Evolutionary conservation across 139 green algal species (phyloP).

Genomic region (Chlorella vulgaris): DNA sequence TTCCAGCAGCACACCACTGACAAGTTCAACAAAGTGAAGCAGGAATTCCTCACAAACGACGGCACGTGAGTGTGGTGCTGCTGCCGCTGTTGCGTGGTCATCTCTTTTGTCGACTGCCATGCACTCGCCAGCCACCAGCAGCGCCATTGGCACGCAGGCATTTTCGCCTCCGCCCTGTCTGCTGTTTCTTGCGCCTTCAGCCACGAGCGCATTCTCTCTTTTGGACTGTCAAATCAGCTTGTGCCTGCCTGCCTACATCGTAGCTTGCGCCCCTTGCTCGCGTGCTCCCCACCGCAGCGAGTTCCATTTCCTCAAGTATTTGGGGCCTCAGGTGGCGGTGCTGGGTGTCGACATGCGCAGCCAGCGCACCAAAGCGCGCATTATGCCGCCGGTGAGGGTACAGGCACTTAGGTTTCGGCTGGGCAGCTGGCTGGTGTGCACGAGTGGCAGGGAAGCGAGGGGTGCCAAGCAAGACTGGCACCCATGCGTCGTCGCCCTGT

Average conservation of each 20-base stretch:
- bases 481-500: no score
- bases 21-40: slow-evolving; percentile 16
- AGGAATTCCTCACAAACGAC: slow-evolving; percentile 29
- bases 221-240: neutral
- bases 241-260: neutral
- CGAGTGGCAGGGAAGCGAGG: neutral
- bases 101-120: no score
- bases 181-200: neutral
- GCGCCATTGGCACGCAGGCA: no score
- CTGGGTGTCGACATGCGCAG: slow-evolving; percentile 53
- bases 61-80: neutral
- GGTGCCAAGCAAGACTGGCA: no score
- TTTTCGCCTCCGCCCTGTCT: no score
- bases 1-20: slow-evolving; percentile 76
- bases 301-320: slow-evolving; percentile 40
- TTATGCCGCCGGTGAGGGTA: slow-evolving; percentile 39
- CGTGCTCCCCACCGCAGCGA: neutral
- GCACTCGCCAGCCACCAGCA: neutral
- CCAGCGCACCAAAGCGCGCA: slow-evolving; percentile 42
- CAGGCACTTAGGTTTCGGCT: neutral
- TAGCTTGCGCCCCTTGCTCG: neutral
- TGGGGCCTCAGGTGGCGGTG: slow-evolving; percentile 46
- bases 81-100: no score
- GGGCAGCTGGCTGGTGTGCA: no score
- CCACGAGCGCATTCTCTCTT: neutral